These are phyloP conservation scores for Trypanosoma boissoni DNA, from an alignment of 208 protist genomes.

Conservation along the genomic window DNA sequence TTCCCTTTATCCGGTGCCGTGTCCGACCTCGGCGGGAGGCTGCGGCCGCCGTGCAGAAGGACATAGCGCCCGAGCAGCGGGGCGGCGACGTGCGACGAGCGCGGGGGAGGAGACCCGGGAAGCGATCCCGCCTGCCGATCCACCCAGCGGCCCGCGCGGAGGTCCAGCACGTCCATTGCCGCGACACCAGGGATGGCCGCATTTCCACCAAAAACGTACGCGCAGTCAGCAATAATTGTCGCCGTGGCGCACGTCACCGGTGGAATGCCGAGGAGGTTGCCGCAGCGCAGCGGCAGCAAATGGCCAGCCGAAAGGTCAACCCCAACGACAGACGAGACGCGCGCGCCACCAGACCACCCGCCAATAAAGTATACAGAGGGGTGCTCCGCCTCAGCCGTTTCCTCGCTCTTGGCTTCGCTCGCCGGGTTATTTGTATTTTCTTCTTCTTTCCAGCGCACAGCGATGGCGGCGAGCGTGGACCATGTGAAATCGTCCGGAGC, in stretches of 20 bases:
- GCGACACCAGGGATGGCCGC: constrained; percentile 29
- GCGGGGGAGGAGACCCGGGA: constrained; percentile 28
- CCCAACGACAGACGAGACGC: constrained; percentile 26
- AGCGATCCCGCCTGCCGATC: background rate
- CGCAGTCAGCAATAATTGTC: constrained; percentile 26
- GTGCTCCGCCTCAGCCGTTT: too few relatives aligned
- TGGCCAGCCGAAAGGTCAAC: constrained; percentile 23
- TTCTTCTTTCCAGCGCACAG: constrained; percentile 9
- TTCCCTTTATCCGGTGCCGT: constrained; percentile 18
- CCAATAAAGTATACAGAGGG: constrained; percentile 41
- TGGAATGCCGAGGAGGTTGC: background rate
- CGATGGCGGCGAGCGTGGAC: constrained; percentile 20
- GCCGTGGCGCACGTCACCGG: constrained; percentile 42
- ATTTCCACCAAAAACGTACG: constrained; percentile 71
- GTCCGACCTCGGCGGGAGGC: constrained; percentile 19
- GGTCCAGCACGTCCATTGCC: constrained; percentile 30
- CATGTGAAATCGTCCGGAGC: constrained; percentile 15
- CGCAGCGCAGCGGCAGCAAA: constrained; percentile 12
- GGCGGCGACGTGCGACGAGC: constrained; percentile 59
- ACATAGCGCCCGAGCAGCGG: constrained; percentile 60
- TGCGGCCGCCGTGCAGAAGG: constrained; percentile 60
- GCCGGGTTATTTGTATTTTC: background rate
- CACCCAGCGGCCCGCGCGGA: constrained; percentile 14
- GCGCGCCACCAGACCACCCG: constrained; percentile 47
- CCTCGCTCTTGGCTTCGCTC: background rate